A percentile compares a stretch with the other conserved stretches of the same genome.
Evolutionary conservation across 805 yeast species (phyloP).

Genomic region (Nakazawaea peltata): DNA sequence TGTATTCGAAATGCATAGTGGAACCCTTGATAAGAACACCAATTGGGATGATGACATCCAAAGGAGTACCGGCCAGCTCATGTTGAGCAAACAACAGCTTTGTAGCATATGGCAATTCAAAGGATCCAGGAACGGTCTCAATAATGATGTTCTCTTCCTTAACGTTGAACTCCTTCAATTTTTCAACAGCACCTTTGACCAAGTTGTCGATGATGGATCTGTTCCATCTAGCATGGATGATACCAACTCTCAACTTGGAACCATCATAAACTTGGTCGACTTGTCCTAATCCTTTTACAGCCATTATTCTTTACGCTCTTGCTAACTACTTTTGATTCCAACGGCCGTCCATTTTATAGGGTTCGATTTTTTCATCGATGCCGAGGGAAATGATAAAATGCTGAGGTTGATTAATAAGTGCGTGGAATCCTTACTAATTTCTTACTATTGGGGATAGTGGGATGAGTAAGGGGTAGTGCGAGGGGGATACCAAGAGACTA

Average conservation of each 20-base stretch:
- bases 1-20: constrained; percentile 97
- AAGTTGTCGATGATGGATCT: constrained; percentile 64
- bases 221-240: constrained; percentile 97
- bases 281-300: constrained; percentile 74
- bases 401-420: too few species aligned
- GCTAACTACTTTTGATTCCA: not conserved
- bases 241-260: constrained; percentile 63
- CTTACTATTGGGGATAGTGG: too few species aligned
- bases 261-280: constrained; percentile 66
- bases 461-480: too few species aligned
- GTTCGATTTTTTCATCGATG: too few species aligned
- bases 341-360: too few species aligned
- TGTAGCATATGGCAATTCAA: constrained; percentile 84
- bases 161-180: constrained; percentile 61
- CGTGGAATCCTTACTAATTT: too few species aligned
- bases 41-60: constrained; percentile 88
- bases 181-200: constrained; percentile 65
- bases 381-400: too few species aligned
- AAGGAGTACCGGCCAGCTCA: constrained; percentile 31
- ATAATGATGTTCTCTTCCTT: constrained; percentile 65
- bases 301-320: too few species aligned
- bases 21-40: constrained; percentile 95
- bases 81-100: constrained; percentile 41
- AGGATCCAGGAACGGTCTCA: constrained; percentile 91
- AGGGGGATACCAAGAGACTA: too few species aligned